phyloP scores from a whole-genome alignment of 768 basidiomycete genomes.

The Calocybe indica region DNA sequence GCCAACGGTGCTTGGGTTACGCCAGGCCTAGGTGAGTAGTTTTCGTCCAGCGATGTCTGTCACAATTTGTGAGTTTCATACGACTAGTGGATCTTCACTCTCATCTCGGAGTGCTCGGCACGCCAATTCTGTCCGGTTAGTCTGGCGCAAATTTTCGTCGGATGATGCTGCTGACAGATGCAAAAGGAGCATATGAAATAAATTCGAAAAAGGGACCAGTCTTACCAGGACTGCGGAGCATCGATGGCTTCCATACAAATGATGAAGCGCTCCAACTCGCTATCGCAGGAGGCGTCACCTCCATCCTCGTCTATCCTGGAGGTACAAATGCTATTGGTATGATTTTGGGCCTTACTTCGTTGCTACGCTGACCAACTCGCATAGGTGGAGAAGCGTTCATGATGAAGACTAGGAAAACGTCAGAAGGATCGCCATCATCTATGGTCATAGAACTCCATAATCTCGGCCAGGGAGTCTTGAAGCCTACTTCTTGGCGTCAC shows the following conservation, averaged over 20 bases:
- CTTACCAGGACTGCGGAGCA: slow-evolving; percentile 71
- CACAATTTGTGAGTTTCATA: slow-evolving; percentile 12
- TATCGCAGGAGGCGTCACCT: slow-evolving; percentile 86
- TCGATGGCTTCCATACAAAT: slow-evolving; percentile 85
- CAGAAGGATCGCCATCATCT: slow-evolving; percentile 68
- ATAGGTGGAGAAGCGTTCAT: slow-evolving; percentile 85
- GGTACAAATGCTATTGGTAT: slow-evolving; percentile 70
- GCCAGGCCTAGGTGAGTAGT: slow-evolving; percentile 50
- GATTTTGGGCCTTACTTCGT: neutral
- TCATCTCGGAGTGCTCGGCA: slow-evolving; percentile 68
- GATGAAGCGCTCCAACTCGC: slow-evolving; percentile 70
- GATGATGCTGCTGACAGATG: neutral
- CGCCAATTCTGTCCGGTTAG: slow-evolving; percentile 48
- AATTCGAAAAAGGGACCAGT: slow-evolving; percentile 66
- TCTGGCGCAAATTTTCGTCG: slow-evolving; percentile 3
- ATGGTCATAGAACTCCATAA: slow-evolving; percentile 79
- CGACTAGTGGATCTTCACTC: slow-evolving; percentile 67
- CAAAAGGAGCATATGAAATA: slow-evolving; percentile 44
- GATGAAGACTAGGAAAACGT: slow-evolving; percentile 76
- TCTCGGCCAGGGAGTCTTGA: slow-evolving; percentile 36
- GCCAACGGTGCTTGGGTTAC: slow-evolving; percentile 66
- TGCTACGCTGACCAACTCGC: neutral
- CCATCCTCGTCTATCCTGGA: slow-evolving; percentile 77
- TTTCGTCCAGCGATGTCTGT: slow-evolving; percentile 10
- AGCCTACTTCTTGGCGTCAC: slow-evolving; percentile 62